These are phyloP conservation scores for Blastocystis sp. DNA, from an alignment of 352 stramenopile genomes.

Conservation along the genomic window DNA sequence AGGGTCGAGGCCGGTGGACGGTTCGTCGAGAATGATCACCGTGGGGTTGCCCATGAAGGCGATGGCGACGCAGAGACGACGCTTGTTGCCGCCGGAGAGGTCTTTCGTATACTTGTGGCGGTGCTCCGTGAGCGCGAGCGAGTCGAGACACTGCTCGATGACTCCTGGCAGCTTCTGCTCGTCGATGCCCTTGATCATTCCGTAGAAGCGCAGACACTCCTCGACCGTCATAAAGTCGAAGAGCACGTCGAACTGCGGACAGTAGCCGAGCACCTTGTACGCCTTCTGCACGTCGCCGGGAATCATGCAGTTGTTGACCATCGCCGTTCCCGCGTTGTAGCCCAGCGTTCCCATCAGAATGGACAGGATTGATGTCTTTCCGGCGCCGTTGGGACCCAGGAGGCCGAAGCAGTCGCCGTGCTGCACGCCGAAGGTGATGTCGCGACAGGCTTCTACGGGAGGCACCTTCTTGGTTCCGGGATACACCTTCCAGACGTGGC, in stretches of 20 bases:
- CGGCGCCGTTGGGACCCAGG: conserved; percentile 67
- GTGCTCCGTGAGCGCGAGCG: conserved; percentile 23
- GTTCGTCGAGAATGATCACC: conserved; percentile 84
- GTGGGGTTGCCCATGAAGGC: conserved; percentile 79
- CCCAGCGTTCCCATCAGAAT: conserved; percentile 64
- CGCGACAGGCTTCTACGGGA: conserved; percentile 70
- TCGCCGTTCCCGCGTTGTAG: conserved; percentile 62
- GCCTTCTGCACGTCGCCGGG: conserved; percentile 67
- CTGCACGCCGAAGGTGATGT: conserved; percentile 66
- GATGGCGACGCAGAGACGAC: conserved; percentile 83
- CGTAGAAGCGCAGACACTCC: conserved; percentile 87
- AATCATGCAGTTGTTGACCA: conserved; percentile 70
- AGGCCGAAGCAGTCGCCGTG: conserved; percentile 66
- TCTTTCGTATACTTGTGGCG: conserved; percentile 58
- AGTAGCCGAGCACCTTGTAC: conserved; percentile 78
- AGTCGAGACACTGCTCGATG: not conserved
- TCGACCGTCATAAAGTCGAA: conserved; percentile 81
- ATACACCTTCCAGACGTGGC: conserved; percentile 61
- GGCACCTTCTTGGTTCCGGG: conserved; percentile 68
- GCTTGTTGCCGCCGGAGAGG: conserved; percentile 82
- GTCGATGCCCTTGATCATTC: conserved; percentile 76
- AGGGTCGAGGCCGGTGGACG: conserved; percentile 84
- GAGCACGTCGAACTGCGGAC: conserved; percentile 88
- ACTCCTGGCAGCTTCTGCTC: not conserved
- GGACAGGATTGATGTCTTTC: conserved; percentile 70